Conservation (phyloP, 148 eudicot genomes). For the Chenopodium album region DNA sequence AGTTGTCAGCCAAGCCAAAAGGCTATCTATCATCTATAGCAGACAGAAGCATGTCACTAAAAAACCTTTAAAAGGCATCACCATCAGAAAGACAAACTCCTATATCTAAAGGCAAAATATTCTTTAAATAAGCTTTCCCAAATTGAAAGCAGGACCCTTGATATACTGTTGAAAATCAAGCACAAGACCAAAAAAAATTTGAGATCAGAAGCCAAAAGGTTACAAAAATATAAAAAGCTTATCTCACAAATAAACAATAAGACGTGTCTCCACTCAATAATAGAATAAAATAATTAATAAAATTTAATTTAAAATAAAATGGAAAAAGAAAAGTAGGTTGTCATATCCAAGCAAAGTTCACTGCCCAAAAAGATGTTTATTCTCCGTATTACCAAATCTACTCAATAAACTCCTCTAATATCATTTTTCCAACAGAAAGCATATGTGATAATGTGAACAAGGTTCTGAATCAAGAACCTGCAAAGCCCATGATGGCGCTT, state of each 20-base stretch:
- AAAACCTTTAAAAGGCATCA: background rate
- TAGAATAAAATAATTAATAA: too few species aligned
- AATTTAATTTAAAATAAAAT: too few species aligned
- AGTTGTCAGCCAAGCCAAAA: background rate
- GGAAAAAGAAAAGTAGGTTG: background rate
- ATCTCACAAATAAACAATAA: background rate
- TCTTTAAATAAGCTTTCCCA: background rate
- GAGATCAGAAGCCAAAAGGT: background rate
- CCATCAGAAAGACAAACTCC: background rate
- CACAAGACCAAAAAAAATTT: background rate
- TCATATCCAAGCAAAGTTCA: background rate
- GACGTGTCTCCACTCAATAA: background rate
- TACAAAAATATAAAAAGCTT: background rate
- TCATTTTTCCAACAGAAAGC: background rate
- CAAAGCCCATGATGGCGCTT: constrained; percentile 88
- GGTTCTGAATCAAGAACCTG: constrained; percentile 52
- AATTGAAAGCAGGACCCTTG: background rate
- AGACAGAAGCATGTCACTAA: background rate
- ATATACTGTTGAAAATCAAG: background rate
- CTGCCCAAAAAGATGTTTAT: background rate
- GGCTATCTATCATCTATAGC: background rate
- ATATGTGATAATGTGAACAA: background rate
- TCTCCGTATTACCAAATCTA: background rate
- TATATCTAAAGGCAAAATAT: background rate
- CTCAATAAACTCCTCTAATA: background rate